Percentiles rank a stretch among this genome's conserved stretches.
Conservation (phyloP, 352 stramenopile species). For the Paralagenidium karlingii region DNA sequence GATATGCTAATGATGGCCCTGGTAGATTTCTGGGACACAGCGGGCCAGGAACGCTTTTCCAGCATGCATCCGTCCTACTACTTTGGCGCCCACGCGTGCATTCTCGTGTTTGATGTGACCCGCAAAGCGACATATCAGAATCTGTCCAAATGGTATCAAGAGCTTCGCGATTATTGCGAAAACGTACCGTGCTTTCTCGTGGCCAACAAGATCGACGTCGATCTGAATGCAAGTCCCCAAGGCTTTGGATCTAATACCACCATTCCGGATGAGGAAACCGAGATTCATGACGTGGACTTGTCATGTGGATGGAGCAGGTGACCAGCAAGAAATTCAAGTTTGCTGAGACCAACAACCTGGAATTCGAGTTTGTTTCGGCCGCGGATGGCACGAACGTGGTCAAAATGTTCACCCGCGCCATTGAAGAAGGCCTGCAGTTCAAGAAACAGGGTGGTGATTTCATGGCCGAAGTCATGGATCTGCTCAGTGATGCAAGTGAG, state of each 20-base stretch:
- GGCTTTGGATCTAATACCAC: slow-evolving; percentile 3
- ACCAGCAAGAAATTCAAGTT: slow-evolving; percentile 96
- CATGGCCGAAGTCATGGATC: slow-evolving; percentile 84
- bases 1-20: neutral
- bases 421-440: slow-evolving; percentile 76
- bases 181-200: slow-evolving; percentile 89
- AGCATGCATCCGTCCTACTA: slow-evolving; percentile 95
- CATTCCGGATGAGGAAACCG: neutral
- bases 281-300: neutral
- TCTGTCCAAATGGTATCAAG: slow-evolving; percentile 84
- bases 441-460: slow-evolving; percentile 88
- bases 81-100: slow-evolving; percentile 89
- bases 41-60: slow-evolving; percentile 91
- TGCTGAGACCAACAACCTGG: slow-evolving; percentile 86
- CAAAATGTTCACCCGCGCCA: slow-evolving; percentile 87
- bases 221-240: slow-evolving; percentile 70
- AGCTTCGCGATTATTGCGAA: slow-evolving; percentile 88
- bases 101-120: slow-evolving; percentile 93
- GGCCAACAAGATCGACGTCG: slow-evolving; percentile 96
- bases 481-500: slow-evolving; percentile 67
- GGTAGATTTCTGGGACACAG: slow-evolving; percentile 93
- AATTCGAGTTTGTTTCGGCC: slow-evolving; percentile 91
- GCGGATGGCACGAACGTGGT: slow-evolving; percentile 94
- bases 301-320: slow-evolving; percentile 30
- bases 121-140: slow-evolving; percentile 93